Evolutionary conservation across 164 flowering plant genomes (phyloP), one percentile per base, ranked within the genome.

Genomic region (Tetrastigma voinierianum): DNA sequence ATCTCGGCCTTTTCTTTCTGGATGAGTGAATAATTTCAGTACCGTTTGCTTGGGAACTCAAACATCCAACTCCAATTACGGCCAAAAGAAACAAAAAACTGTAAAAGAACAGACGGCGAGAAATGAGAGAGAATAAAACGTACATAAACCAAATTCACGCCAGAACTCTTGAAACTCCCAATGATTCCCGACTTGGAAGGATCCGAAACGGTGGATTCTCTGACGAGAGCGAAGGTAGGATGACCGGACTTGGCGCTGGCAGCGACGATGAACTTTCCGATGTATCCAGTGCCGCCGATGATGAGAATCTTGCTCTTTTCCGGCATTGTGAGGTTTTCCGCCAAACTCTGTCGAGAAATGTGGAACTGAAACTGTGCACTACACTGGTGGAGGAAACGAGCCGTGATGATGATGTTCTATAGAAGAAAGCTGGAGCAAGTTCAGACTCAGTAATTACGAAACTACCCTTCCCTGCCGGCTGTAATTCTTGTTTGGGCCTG

Each of bases 281-380:
- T 77, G 74, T 75, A 78, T 1, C 88, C 88, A 0, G 86, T 84
- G 7, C 76, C 84, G 15, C 88, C 88, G 61, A 84, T 77, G 53
- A 81, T 10, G 61, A 82, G 59, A 67, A 82, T 72, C 70, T 83
- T 81, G 73, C 80, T 77, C 43, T 78, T 71, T 24, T 40, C 67
- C 2, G 78, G 67, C 80, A 81, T 78, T 18, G 56, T 15, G 15
- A 24, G 46, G n/a, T 64, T 64, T 25, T 45, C 44, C 40, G 40
- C 6, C 40, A 7, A 32, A 32, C 40, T 59, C 62, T 14, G 20
- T 2, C 48, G 23, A 25, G 4, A 15, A 57, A 11, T 32, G 40
- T 32, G 40, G 40, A 32, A 32, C 6, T 32, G 40, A 32, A n/a
- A n/a, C n/a, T n/a, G n/a, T n/a, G n/a, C n/a, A n/a, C n/a, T n/a